A percentile compares a stretch with the other conserved stretches of the same genome.
phyloP scores from a whole-genome alignment of 495 filamentous ascomycete species.

The Xylaria intraflava region DNA sequence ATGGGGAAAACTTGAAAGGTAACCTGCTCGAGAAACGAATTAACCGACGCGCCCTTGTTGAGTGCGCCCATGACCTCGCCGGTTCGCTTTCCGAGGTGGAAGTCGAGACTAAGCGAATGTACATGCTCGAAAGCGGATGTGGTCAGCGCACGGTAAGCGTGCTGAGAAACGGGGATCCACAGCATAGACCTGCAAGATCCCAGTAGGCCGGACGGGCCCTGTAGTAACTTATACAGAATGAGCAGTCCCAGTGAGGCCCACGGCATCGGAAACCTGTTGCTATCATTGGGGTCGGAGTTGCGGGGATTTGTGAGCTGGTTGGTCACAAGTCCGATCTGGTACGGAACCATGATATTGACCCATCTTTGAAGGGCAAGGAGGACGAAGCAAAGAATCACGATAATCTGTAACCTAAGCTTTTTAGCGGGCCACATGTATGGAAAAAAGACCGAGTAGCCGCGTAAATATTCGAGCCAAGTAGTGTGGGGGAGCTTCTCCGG shows the following conservation, averaged over 20 bases:
- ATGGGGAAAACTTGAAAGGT: conserved; percentile 95
- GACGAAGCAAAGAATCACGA: conserved; percentile 72
- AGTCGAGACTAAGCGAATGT: conserved; percentile 88
- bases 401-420: conserved; percentile 59
- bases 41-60: conserved; percentile 93
- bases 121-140: conserved; percentile 96
- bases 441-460: conserved; percentile 82
- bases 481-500: conserved; percentile 39
- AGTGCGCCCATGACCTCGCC: conserved; percentile 91
- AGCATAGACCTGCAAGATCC: conserved; percentile 73
- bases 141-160: conserved; percentile 90
- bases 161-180: conserved; percentile 95
- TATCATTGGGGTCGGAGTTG: conserved; percentile 11
- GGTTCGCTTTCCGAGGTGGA: conserved; percentile 93
- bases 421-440: conserved; percentile 84
- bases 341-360: conserved; percentile 74
- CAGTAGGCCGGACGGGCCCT: conserved; percentile 80
- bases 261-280: conserved; percentile 26
- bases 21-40: conserved; percentile 90
- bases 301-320: conserved; percentile 43
- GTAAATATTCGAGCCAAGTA: conserved; percentile 79
- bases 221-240: conserved; percentile 74
- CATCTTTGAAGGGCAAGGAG: conserved; percentile 69
- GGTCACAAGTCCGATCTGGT: conserved; percentile 68
- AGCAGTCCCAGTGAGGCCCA: conserved; percentile 61